phyloP scores from a whole-genome alignment of 2,329 filamentous ascomycete genomes.

The Dichotomopilus funicola region DNA sequence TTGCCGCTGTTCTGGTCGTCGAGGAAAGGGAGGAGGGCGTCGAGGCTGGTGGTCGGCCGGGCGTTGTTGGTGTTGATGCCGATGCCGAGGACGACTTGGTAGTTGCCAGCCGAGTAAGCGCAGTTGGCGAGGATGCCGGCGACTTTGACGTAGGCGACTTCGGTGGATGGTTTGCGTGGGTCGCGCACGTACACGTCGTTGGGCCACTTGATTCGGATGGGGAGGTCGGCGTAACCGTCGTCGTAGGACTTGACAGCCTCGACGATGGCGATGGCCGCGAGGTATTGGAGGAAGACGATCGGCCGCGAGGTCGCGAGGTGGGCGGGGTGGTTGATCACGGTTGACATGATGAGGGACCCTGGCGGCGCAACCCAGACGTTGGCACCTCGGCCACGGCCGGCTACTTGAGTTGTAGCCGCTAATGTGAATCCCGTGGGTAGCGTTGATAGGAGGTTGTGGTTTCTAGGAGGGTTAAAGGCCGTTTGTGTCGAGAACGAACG shows the following conservation, averaged over 20 bases:
- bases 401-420: slow-evolving; percentile 79
- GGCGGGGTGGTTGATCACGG: slow-evolving; percentile 75
- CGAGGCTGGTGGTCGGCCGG: slow-evolving; percentile 80
- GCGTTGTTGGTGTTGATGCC: slow-evolving; percentile 82
- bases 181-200: slow-evolving; percentile 85
- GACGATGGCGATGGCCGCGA: slow-evolving; percentile 81
- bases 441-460: slow-evolving; percentile 66
- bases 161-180: slow-evolving; percentile 41
- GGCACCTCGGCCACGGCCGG: slow-evolving; percentile 77
- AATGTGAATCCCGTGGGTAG: slow-evolving; percentile 83
- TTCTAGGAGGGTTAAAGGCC: slow-evolving; percentile 43
- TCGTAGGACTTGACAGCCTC: slow-evolving; percentile 78
- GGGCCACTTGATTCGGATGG: slow-evolving; percentile 91
- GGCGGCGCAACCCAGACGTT: slow-evolving; percentile 95
- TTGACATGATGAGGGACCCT: slow-evolving; percentile 81
- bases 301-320: slow-evolving; percentile 65
- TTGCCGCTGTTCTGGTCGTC: no score
- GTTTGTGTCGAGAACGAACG: neutral
- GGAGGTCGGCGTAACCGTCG: slow-evolving; percentile 62
- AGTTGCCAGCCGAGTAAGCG: slow-evolving; percentile 67
- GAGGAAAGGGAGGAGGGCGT: slow-evolving; percentile 56
- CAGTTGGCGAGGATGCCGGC: slow-evolving; percentile 90
- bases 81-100: slow-evolving; percentile 79
- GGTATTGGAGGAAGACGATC: slow-evolving; percentile 89
- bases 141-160: slow-evolving; percentile 70